phyloP scores from a whole-genome alignment of 2,329 filamentous ascomycete species.

The Raffaelea albimanens region DNA sequence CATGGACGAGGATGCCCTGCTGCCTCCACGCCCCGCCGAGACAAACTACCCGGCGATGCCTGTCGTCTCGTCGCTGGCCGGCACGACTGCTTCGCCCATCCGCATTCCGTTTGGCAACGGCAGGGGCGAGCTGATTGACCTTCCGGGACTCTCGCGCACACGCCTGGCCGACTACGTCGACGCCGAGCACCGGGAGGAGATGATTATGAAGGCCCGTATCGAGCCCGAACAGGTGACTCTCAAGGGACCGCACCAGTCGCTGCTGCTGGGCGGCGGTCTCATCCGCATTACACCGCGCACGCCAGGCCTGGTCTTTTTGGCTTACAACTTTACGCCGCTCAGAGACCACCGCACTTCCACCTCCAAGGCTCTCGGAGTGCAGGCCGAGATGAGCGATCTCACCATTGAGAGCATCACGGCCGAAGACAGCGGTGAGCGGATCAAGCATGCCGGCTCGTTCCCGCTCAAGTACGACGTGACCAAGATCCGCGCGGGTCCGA shows the following conservation, averaged over 20 bases:
- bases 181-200: constrained; percentile 51
- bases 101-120: constrained; percentile 81
- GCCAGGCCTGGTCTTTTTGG: constrained; percentile 56
- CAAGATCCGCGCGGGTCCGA: constrained; percentile 61
- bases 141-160: constrained; percentile 74
- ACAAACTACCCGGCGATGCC: constrained; percentile 76
- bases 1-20: constrained; percentile 42
- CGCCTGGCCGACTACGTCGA: constrained; percentile 63
- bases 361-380: constrained; percentile 67
- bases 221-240: constrained; percentile 64
- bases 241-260: constrained; percentile 60
- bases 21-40: constrained; percentile 68
- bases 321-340: constrained; percentile 81
- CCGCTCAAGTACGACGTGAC: constrained; percentile 76
- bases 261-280: constrained; percentile 69
- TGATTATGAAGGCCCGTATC: constrained; percentile 73
- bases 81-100: constrained; percentile 92
- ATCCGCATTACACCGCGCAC: constrained; percentile 75
- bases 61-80: constrained; percentile 74
- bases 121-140: constrained; percentile 83
- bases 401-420: constrained; percentile 55
- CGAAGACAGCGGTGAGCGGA: constrained; percentile 46
- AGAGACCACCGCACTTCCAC: constrained; percentile 67
- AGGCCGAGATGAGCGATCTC: constrained; percentile 51
- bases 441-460: constrained; percentile 65